phyloP scores from a whole-genome alignment of 306 rosid genomes.

The Cotoneaster glaucophyllus region DNA sequence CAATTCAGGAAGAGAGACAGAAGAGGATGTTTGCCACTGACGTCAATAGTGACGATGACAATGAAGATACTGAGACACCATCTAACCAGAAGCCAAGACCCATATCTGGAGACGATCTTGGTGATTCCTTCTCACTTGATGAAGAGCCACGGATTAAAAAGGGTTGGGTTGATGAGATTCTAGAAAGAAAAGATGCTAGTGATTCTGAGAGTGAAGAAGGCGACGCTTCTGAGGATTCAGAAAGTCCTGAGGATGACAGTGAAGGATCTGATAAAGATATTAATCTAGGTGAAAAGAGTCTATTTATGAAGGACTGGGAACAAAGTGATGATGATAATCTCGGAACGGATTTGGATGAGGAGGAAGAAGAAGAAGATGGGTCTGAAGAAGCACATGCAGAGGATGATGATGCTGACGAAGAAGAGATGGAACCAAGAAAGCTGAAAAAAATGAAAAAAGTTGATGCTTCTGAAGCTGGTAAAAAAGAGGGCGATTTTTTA shows the following conservation, averaged over 20 bases:
- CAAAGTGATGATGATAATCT: constrained; percentile 84
- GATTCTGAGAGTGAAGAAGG: constrained; percentile 54
- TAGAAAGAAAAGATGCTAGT: constrained; percentile 49
- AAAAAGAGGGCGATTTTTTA: constrained; percentile 25
- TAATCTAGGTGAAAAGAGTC: constrained; percentile 21
- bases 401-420: constrained; percentile 14
- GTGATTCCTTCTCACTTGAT: constrained; percentile 66
- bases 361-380: constrained; percentile 32
- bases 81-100: constrained; percentile 44
- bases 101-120: constrained; percentile 91
- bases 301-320: constrained; percentile 80
- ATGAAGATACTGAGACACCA: constrained; percentile 44
- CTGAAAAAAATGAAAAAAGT: constrained; percentile 16
- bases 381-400: constrained; percentile 29
- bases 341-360: constrained; percentile 37
- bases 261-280: constrained; percentile 51
- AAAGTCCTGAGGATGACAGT: constrained; percentile 41
- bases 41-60: constrained; percentile 66
- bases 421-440: constrained; percentile 14
- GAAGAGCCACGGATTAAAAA: constrained; percentile 48
- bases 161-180: constrained; percentile 83
- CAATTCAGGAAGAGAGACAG: constrained; percentile 73
- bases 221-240: constrained; percentile 49
- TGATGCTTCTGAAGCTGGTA: constrained; percentile 27
- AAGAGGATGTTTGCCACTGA: constrained; percentile 75